phyloP scores from a whole-genome alignment of 495 filamentous ascomycete genomes.

The Aspergillus sparsus region DNA sequence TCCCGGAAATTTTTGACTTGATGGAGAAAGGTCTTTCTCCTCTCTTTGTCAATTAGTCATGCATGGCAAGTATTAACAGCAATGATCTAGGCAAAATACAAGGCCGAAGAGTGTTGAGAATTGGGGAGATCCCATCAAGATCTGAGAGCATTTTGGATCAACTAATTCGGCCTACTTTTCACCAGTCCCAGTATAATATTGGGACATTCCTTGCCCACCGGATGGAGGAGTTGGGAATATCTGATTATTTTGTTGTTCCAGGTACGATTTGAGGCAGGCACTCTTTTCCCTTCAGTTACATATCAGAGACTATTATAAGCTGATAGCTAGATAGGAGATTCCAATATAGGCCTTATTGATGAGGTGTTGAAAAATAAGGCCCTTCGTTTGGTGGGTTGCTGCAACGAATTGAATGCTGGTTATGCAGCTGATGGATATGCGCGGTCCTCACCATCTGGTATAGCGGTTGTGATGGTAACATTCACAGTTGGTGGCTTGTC shows the following conservation, averaged over 20 bases:
- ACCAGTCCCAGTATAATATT: slow-evolving; percentile 5
- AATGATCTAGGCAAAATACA: not conserved
- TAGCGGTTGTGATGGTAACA: slow-evolving; percentile 67
- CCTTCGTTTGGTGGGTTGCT: slow-evolving; percentile 68
- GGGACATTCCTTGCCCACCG: slow-evolving; percentile 10
- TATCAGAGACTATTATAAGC: not conserved
- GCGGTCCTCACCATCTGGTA: slow-evolving; percentile 54
- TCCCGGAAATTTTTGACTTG: not conserved
- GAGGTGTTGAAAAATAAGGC: slow-evolving; percentile 54
- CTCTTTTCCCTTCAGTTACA: not conserved
- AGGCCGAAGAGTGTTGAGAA: slow-evolving; percentile 2
- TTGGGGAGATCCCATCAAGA: not conserved
- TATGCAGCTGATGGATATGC: slow-evolving; percentile 82
- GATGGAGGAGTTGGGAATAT: slow-evolving; percentile 12
- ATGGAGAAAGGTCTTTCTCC: not conserved
- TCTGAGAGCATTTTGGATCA: not conserved
- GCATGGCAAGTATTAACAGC: not conserved
- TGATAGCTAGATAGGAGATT: slow-evolving; percentile 52
- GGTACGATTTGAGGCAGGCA: not conserved
- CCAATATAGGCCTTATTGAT: slow-evolving; percentile 64
- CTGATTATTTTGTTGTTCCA: slow-evolving; percentile 14
- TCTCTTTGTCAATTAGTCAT: not conserved
- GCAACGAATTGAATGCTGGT: slow-evolving; percentile 72
- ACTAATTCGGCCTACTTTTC: not conserved
- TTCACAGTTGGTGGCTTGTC: slow-evolving; percentile 75